Evolutionary conservation across 177 flowering plant species (phyloP).

Genomic region (Tripterygium wilfordii): DNA sequence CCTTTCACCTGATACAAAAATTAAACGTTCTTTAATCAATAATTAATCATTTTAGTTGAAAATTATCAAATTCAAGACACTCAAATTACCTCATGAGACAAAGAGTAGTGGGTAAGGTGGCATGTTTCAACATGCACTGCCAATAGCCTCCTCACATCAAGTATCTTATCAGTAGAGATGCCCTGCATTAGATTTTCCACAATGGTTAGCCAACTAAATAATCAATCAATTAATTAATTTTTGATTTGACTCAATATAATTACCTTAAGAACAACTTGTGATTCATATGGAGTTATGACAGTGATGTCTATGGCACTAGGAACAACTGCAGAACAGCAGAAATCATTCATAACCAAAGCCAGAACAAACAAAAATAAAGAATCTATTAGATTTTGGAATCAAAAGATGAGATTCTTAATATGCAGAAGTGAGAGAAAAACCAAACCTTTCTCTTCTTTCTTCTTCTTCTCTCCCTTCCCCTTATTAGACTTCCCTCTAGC

Average conservation of each 20-base stretch:
- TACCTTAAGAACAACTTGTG: slow-evolving; percentile 80
- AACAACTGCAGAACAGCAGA: slow-evolving; percentile 40
- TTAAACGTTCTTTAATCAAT: too few relatives aligned
- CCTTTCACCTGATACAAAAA: slow-evolving; percentile 54
- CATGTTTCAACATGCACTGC: slow-evolving; percentile 79
- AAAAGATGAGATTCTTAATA: neutral
- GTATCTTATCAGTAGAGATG: slow-evolving; percentile 88
- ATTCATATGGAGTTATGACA: slow-evolving; percentile 75
- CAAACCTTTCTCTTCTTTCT: slow-evolving; percentile 84
- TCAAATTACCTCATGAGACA: slow-evolving; percentile 67
- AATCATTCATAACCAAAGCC: neutral
- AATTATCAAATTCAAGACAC: neutral
- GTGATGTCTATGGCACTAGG: slow-evolving; percentile 76
- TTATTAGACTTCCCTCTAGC: slow-evolving; percentile 59
- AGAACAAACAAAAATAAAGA: neutral
- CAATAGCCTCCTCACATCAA: slow-evolving; percentile 75
- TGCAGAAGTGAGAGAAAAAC: neutral
- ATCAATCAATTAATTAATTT: neutral
- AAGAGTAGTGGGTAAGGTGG: slow-evolving; percentile 78
- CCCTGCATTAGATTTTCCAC: slow-evolving; percentile 47
- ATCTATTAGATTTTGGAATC: too few relatives aligned
- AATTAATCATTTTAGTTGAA: too few relatives aligned
- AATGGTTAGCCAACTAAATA: too few relatives aligned
- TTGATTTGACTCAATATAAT: neutral
- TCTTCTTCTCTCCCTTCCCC: slow-evolving; percentile 72